phyloP scores from a whole-genome alignment of 2,329 filamentous ascomycete genomes.

The Fusarium verticillioides region DNA sequence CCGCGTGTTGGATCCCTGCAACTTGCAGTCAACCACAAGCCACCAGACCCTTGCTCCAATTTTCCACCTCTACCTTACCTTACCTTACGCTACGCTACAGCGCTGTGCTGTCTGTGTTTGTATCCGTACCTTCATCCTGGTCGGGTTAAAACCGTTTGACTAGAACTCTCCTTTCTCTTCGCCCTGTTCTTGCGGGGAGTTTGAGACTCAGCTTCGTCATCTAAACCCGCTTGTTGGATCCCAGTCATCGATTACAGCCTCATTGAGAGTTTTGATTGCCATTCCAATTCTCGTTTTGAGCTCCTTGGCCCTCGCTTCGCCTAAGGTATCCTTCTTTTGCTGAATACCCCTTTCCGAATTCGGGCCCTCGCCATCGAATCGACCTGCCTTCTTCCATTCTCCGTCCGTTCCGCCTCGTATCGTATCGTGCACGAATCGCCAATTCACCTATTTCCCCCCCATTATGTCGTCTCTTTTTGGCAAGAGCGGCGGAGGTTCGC shows the following conservation, averaged over 20 bases:
- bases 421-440: constrained; percentile 24
- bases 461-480: constrained; percentile 49
- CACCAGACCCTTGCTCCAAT: constrained; percentile 43
- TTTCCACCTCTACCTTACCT: constrained; percentile 34
- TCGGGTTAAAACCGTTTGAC: constrained; percentile 32
- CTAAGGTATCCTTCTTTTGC: constrained; percentile 6
- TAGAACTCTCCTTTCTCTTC: constrained; percentile 44
- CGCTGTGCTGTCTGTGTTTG: neutral
- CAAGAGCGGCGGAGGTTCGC: constrained; percentile 46
- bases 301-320: constrained; percentile 11
- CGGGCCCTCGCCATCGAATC: constrained; percentile 24
- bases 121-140: constrained; percentile 8
- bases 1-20: constrained; percentile 40
- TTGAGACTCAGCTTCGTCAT: constrained; percentile 43
- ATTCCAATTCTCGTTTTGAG: constrained; percentile 14
- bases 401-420: constrained; percentile 23
- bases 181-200: constrained; percentile 45
- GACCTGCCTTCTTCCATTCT: constrained; percentile 7
- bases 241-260: constrained; percentile 23
- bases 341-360: constrained; percentile 21
- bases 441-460: neutral
- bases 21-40: constrained; percentile 37
- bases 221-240: constrained; percentile 33
- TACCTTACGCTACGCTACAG: constrained; percentile 23
- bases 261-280: constrained; percentile 1